These are phyloP conservation scores for Echinochloa phyllopogon DNA, from an alignment of 176 grass and related monocot genomes.

Conservation along the genomic window DNA sequence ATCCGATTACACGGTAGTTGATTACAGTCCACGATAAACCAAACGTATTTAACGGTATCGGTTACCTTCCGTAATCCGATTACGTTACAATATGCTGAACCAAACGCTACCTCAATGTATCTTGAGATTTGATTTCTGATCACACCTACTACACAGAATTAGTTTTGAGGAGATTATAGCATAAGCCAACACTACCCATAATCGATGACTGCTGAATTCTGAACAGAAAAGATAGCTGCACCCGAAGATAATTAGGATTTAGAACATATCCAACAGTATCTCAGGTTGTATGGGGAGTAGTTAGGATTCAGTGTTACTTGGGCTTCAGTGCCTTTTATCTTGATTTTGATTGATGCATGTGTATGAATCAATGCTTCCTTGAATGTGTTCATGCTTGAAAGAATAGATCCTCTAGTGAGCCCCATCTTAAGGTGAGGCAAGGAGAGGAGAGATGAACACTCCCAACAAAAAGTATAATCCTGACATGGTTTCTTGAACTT, in stretches of 20 bases:
- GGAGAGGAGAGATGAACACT: conserved; percentile 31
- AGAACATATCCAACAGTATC: neutral
- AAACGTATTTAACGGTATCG: too few relatives aligned
- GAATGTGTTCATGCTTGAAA: conserved; percentile 43
- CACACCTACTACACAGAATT: neutral
- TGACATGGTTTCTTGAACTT: conserved; percentile 57
- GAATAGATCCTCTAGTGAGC: conserved; percentile 10
- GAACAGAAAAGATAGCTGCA: neutral
- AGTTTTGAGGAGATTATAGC: neutral
- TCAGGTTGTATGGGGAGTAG: neutral
- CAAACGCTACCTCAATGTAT: neutral
- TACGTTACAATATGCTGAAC: too few relatives aligned
- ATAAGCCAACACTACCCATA: neutral
- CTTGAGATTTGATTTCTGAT: neutral
- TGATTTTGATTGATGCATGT: conserved; percentile 18
- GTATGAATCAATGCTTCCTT: conserved; percentile 26
- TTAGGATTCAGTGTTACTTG: neutral
- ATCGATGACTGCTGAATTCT: neutral
- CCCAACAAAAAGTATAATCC: conserved; percentile 31
- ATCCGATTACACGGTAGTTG: too few relatives aligned
- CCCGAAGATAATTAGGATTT: neutral
- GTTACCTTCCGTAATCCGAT: too few relatives aligned
- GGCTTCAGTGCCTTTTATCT: neutral
- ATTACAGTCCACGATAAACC: too few relatives aligned
- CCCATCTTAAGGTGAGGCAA: conserved; percentile 33